These are phyloP conservation scores for Carex parvula DNA, from an alignment of 176 grass and related monocot genomes.

Conservation along the genomic window DNA sequence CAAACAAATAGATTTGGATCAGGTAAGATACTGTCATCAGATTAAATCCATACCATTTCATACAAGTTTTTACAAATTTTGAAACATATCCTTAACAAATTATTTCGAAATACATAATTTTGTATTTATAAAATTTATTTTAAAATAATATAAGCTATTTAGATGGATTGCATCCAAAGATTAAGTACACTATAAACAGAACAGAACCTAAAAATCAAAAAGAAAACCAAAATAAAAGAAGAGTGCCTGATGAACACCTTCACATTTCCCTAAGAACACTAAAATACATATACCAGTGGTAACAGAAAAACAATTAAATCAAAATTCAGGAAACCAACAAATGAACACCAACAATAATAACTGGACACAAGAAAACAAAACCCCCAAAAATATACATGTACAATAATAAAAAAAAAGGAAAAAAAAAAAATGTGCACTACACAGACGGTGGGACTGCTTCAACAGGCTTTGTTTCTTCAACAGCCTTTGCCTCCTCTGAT, in stretches of 20 bases:
- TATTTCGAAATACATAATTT: no score
- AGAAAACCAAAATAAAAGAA: not conserved
- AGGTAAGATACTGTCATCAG: no score
- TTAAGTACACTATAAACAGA: no score
- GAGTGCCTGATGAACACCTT: not conserved
- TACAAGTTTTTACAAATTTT: no score
- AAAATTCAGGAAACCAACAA: slow-evolving; percentile 2
- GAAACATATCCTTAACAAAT: no score
- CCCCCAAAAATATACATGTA: slow-evolving; percentile 25
- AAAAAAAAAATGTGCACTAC: not conserved
- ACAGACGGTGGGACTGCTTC: slow-evolving; percentile 16
- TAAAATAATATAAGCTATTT: no score
- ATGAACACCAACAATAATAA: slow-evolving; percentile 3
- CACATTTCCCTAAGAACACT: not conserved
- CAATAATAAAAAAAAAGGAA: not conserved
- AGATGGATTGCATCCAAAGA: no score
- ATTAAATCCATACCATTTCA: no score
- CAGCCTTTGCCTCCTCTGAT: slow-evolving; percentile 1
- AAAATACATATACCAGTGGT: not conserved
- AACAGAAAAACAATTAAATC: not conserved
- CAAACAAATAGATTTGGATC: no score
- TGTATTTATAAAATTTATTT: no score
- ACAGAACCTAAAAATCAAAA: no score
- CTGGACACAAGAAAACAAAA: not conserved
- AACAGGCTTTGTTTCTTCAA: slow-evolving; percentile 9